Conservation (phyloP, 139 green algal species). For the Dunaliella sp. region DNA sequence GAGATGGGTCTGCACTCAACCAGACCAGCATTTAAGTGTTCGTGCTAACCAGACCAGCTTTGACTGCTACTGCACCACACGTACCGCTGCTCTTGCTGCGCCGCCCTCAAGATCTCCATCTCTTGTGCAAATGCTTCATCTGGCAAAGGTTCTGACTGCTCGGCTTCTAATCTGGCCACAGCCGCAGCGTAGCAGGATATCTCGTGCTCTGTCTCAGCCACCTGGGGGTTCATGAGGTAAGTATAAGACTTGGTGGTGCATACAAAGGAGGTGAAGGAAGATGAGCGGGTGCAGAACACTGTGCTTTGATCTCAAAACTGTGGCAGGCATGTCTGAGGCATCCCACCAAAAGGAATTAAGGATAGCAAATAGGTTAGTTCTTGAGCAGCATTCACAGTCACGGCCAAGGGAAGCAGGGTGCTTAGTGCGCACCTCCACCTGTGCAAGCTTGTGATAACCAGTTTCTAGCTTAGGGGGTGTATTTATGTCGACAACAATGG, state of each 20-base stretch:
- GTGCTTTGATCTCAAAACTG: background rate
- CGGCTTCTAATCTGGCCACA: constrained; percentile 40
- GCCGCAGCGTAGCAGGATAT: constrained; percentile 64
- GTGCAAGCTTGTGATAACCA: too few species aligned
- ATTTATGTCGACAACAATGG: too few species aligned
- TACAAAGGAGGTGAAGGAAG: background rate
- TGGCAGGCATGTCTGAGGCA: too few species aligned
- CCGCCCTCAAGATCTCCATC: constrained; percentile 22
- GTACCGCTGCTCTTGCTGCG: constrained; percentile 31
- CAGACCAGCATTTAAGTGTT: too few species aligned
- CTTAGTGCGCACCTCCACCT: too few species aligned
- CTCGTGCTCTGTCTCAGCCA: constrained; percentile 67
- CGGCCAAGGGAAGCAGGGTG: too few species aligned
- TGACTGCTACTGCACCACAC: too few species aligned
- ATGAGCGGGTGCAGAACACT: background rate
- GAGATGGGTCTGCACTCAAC: too few species aligned
- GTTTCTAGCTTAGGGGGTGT: too few species aligned
- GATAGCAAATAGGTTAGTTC: background rate
- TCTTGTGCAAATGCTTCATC: constrained; percentile 26
- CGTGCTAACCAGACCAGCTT: too few species aligned
- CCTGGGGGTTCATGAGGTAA: constrained; percentile 32
- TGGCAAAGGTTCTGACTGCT: constrained; percentile 21
- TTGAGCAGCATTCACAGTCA: too few species aligned
- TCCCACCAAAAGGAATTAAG: too few species aligned
- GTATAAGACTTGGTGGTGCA: background rate